Percentiles rank a stretch among this genome's conserved stretches.
Conservation (phyloP, 176 grass and related monocot species). For the Guadua angustifolia region DNA sequence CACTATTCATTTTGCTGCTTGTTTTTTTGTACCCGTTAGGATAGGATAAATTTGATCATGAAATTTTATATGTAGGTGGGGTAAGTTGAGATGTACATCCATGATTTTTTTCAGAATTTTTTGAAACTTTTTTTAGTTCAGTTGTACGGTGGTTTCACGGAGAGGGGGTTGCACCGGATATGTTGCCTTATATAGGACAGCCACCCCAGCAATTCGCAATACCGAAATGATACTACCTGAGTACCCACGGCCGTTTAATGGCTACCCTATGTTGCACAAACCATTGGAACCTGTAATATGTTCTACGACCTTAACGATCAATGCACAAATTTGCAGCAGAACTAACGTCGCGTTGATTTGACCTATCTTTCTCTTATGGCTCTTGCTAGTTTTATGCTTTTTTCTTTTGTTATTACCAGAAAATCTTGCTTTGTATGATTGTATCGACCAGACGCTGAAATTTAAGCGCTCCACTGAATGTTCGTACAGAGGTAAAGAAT, state of each 20-base stretch:
- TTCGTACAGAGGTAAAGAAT: background rate
- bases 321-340: background rate
- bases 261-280: background rate
- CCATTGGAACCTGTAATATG: background rate
- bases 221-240: background rate
- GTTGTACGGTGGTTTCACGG: no score
- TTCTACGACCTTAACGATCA: background rate
- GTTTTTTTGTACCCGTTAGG: no score
- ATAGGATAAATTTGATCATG: no score
- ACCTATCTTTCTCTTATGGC: background rate
- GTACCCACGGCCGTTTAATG: background rate
- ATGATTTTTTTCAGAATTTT: no score
- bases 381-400: background rate
- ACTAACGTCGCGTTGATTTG: background rate
- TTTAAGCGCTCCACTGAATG: background rate
- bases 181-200: no score
- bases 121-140: no score
- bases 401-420: background rate
- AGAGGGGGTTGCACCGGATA: no score
- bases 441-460: background rate
- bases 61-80: no score
- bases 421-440: background rate
- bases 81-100: no score
- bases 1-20: no score
- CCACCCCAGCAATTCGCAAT: background rate